Evolutionary conservation across 139 green algal species (phyloP).

Genomic region (Micromonas commoda): DNA sequence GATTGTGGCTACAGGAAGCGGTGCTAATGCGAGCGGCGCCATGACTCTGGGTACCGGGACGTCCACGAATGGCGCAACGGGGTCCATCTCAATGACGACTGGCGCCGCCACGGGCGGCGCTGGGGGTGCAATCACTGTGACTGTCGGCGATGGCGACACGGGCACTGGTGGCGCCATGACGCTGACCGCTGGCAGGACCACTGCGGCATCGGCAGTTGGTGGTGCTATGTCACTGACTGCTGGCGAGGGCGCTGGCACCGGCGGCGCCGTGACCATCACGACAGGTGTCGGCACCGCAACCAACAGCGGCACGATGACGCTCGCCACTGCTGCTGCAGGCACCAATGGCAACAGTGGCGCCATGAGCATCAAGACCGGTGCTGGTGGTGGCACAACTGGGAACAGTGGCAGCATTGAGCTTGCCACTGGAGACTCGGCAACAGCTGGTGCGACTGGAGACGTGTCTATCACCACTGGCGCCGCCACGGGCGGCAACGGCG

Average conservation of each 20-base stretch:
- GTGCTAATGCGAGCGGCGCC: neutral
- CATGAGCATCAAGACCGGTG: neutral
- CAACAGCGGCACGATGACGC: neutral
- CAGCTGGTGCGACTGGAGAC: no score
- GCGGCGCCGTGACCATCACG: neutral
- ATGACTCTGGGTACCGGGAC: neutral
- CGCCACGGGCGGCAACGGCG: neutral
- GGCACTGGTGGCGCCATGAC: slow-evolving; percentile 2
- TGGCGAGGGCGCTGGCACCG: neutral
- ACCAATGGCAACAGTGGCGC: neutral
- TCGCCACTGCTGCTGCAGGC: neutral
- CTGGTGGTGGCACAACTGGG: no score
- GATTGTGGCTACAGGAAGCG: no score
- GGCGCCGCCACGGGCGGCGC: neutral
- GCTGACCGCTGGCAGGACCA: neutral
- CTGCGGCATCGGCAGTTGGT: neutral
- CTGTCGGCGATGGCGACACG: neutral
- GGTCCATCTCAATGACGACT: neutral
- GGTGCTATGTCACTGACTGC: neutral
- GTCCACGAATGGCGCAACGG: neutral
- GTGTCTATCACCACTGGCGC: no score
- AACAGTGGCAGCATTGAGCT: no score
- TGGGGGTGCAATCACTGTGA: neutral
- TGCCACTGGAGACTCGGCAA: neutral
- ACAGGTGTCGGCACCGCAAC: neutral